Evolutionary conservation across 495 filamentous ascomycete genomes (phyloP), one percentile per base, ranked within the genome.

Genomic region (Cladorrhinum samala): DNA sequence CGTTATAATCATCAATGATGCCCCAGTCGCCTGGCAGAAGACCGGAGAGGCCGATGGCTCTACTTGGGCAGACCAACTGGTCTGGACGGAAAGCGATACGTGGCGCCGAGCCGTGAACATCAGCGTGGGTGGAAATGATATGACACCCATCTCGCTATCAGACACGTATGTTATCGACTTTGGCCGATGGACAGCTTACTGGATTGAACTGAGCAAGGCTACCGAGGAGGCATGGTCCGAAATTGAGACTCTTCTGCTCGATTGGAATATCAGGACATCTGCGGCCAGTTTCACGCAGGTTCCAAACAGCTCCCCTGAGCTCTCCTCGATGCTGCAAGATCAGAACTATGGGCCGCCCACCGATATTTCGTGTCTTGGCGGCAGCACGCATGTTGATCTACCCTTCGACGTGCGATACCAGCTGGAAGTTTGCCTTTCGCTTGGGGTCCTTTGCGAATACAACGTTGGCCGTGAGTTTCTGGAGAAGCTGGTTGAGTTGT

Each of bases 401-500:
- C 72, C 82, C 0, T 96, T 91, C 44, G 64, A 81, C 1, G 81
- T 92, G 2, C 82, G 88, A 8, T 97, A 97, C 61, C 92, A 95
- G 67, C 78, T 98, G 0, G 91, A 97, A 67, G 91, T 89, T 0
- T 96, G 92, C 63, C 76, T 97, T 8, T 95, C 91, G 0, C 78
- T 87, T 18, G 82, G 83, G 0, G 71, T 78, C n/a, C 69, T 98
- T n/a, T 85, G 84, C 47, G 91, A 95, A 66, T 79, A 85, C 63
- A 87, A 83, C 46, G 77, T 96, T 48, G 77, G 70, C 5, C 62
- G 68, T 4, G 71, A 79, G 8, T 96, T 95, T 55, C 67, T 91
- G 16, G 55, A 73, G 17, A 79, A 65, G 39, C 71, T 98, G 4
- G 61, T 72, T 9, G 61, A 74, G 0, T 70, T 91, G 0, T 55